These are phyloP conservation scores for Metschnikowia amazonensis DNA, from an alignment of 805 yeast species.

Conservation along the genomic window DNA sequence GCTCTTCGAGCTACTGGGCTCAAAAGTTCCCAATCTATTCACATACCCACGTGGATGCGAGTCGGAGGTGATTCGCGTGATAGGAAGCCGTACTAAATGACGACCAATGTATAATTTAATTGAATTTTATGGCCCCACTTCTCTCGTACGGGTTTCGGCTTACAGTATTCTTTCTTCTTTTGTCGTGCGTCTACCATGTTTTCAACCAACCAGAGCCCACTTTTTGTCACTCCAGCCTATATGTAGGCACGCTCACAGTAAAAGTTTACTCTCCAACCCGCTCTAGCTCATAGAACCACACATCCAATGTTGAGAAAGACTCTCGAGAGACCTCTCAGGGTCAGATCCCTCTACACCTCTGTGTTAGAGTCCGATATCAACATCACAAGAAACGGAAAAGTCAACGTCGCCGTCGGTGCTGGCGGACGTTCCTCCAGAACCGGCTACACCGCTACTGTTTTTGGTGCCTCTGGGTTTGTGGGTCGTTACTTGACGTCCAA, in stretches of 20 bases:
- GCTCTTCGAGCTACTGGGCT: not conserved
- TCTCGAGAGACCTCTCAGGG: constrained; percentile 16
- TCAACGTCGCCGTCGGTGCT: constrained; percentile 63
- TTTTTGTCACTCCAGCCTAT: constrained; percentile 14
- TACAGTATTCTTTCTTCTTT: too few species aligned
- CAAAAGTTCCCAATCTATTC: not conserved
- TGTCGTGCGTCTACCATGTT: constrained; percentile 9
- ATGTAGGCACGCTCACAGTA: constrained; percentile 11
- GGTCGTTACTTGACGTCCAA: constrained; percentile 71
- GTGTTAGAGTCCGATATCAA: constrained; percentile 56
- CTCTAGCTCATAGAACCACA: not conserved
- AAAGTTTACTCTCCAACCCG: constrained; percentile 5
- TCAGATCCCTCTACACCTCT: constrained; percentile 38
- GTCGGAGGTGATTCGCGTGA: not conserved
- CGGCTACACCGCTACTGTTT: constrained; percentile 85
- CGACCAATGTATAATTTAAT: constrained; percentile 5
- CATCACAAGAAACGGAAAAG: constrained; percentile 73
- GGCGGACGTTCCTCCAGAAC: constrained; percentile 85
- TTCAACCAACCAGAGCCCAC: constrained; percentile 21
- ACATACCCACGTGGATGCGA: not conserved
- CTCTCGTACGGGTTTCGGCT: not conserved
- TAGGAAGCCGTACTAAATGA: constrained; percentile 1
- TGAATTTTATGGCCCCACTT: not conserved
- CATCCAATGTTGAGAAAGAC: constrained; percentile 26
- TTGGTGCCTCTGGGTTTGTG: constrained; percentile 76